Percentiles rank a stretch among this genome's conserved stretches.
phyloP scores from a whole-genome alignment of 2,329 filamentous ascomycete genomes.

The Penicillium sp. region DNA sequence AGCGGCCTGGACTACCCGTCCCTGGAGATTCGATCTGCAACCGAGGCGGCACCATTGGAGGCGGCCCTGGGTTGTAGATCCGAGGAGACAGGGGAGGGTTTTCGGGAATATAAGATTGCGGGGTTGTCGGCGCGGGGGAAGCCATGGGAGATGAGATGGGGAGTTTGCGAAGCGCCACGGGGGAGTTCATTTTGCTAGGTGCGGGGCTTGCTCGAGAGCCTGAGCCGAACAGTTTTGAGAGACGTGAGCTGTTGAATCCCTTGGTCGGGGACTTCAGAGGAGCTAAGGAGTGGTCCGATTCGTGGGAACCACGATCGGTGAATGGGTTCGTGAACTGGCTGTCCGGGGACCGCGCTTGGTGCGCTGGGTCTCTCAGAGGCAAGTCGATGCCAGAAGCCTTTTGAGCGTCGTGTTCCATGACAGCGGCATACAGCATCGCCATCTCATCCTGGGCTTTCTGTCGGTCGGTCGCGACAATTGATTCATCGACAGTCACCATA shows the following conservation, averaged over 20 bases:
- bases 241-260: slow-evolving; percentile 34
- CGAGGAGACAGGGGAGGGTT: slow-evolving; percentile 60
- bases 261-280: slow-evolving; percentile 27
- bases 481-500: slow-evolving; percentile 73
- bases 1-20: slow-evolving; percentile 18
- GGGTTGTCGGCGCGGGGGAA: slow-evolving; percentile 46
- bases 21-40: slow-evolving; percentile 10
- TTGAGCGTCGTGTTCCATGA: slow-evolving; percentile 80
- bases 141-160: slow-evolving; percentile 59
- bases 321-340: slow-evolving; percentile 31
- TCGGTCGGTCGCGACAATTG: slow-evolving; percentile 72
- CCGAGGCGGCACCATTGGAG: slow-evolving; percentile 52
- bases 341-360: slow-evolving; percentile 24
- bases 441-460: slow-evolving; percentile 78
- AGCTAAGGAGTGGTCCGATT: slow-evolving; percentile 24
- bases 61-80: slow-evolving; percentile 57
- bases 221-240: slow-evolving; percentile 46
- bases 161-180: slow-evolving; percentile 54
- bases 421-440: slow-evolving; percentile 86
- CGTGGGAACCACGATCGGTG: slow-evolving; percentile 30
- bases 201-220: slow-evolving; percentile 41
- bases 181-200: slow-evolving; percentile 47
- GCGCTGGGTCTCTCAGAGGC: slow-evolving; percentile 17
- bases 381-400: slow-evolving; percentile 36
- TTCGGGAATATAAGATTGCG: slow-evolving; percentile 50